These are phyloP conservation scores for Hymenoscyphus occultus DNA, from an alignment of 2,329 filamentous ascomycete species.

Conservation along the genomic window DNA sequence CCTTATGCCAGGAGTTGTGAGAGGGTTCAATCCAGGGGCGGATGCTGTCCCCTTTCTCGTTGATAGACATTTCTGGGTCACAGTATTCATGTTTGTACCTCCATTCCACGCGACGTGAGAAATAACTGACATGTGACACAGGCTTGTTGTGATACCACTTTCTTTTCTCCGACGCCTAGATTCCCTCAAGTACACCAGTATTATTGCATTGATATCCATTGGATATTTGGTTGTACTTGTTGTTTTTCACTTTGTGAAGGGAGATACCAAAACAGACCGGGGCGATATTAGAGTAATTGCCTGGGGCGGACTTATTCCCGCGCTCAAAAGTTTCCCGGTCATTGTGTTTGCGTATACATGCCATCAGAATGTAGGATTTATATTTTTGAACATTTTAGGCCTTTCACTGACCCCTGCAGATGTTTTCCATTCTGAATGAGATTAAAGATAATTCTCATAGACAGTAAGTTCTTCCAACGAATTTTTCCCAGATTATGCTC, in stretches of 20 bases:
- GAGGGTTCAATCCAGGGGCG: conserved; percentile 68
- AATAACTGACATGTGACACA: conserved; percentile 35
- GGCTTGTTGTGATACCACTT: conserved; percentile 87
- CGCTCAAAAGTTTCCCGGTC: conserved; percentile 84
- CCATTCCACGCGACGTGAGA: not conserved
- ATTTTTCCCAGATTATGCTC: conserved; percentile 6
- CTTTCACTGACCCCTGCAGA: conserved; percentile 52
- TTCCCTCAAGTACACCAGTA: conserved; percentile 94
- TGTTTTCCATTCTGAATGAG: conserved; percentile 98
- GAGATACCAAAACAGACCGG: conserved; percentile 71
- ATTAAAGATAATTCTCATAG: conserved; percentile 77
- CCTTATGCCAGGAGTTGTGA: conserved; percentile 90
- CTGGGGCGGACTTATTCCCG: conserved; percentile 76
- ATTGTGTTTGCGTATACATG: conserved; percentile 99
- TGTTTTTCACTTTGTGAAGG: conserved; percentile 81
- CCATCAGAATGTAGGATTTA: conserved; percentile 78
- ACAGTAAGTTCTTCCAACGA: conserved; percentile 34
- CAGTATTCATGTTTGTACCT: conserved; percentile 76
- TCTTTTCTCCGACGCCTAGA: conserved; percentile 89
- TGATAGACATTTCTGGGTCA: conserved; percentile 96
- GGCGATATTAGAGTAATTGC: conserved; percentile 72
- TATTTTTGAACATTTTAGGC: not conserved
- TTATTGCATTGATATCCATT: conserved; percentile 88
- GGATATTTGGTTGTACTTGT: conserved; percentile 91
- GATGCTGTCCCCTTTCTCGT: conserved; percentile 70